Conservation (phyloP, 352 stramenopile species). For the Elongisporangium undulatum region DNA sequence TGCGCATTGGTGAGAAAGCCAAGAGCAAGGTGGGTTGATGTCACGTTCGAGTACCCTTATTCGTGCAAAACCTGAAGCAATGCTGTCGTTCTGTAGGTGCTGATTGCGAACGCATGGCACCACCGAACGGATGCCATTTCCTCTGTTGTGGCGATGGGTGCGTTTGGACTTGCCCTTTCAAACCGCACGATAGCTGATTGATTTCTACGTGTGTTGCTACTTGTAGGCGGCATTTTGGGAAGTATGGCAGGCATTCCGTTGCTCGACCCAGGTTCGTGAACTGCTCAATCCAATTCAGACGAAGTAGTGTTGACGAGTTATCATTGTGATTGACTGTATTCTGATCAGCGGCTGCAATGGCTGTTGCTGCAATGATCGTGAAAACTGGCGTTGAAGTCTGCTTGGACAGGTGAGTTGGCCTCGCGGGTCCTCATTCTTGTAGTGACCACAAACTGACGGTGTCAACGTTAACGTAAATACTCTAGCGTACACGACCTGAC, state of each 20-base stretch:
- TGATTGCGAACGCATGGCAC: constrained; percentile 98
- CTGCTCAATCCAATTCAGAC: not conserved
- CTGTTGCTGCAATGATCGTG: constrained; percentile 87
- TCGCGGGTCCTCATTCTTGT: not conserved
- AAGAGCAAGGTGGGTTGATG: constrained; percentile 77
- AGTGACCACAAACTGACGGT: too few species aligned
- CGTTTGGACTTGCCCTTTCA: too few species aligned
- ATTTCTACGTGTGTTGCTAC: not conserved
- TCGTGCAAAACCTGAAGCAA: not conserved
- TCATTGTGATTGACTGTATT: constrained; percentile 1
- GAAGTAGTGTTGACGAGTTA: not conserved
- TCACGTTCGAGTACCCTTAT: not conserved
- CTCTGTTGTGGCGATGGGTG: constrained; percentile 80
- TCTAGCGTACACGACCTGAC: constrained; percentile 76
- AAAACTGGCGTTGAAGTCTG: constrained; percentile 84
- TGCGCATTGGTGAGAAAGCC: constrained; percentile 86
- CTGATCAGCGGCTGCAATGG: constrained; percentile 60
- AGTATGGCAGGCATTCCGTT: constrained; percentile 65
- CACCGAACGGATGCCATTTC: constrained; percentile 89
- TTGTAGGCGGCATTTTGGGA: constrained; percentile 56
- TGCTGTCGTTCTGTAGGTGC: constrained; percentile 46
- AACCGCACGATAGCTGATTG: not conserved
- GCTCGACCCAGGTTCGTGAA: constrained; percentile 54
- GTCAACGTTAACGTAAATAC: not conserved
- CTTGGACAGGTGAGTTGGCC: constrained; percentile 50